These are phyloP conservation scores for Mangifera indica DNA, from an alignment of 345 rosid species.

Conservation along the genomic window DNA sequence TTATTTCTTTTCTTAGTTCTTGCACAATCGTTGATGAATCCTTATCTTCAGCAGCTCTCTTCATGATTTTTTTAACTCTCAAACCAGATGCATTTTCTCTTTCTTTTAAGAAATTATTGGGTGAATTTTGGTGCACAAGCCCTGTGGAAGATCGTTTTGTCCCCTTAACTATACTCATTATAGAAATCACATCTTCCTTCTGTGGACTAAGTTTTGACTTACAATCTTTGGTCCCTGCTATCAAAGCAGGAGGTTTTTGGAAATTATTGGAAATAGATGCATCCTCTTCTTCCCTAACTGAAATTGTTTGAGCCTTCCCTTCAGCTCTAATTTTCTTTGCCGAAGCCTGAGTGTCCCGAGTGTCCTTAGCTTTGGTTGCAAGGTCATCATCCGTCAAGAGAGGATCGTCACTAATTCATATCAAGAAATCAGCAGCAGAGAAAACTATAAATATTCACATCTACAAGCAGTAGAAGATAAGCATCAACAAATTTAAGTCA, in stretches of 20 bases:
- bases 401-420: constrained; percentile 30
- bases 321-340: constrained; percentile 46
- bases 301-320: constrained; percentile 36
- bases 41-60: constrained; percentile 57
- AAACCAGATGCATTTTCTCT: constrained; percentile 59
- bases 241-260: constrained; percentile 18
- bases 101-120: constrained; percentile 44
- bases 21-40: constrained; percentile 71
- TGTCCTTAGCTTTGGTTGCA: constrained; percentile 36
- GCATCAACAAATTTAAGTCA: not conserved
- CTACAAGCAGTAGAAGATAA: not conserved
- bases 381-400: constrained; percentile 36
- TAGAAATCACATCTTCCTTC: constrained; percentile 26
- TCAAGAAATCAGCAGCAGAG: constrained; percentile 17
- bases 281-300: constrained; percentile 30
- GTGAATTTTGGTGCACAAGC: constrained; percentile 25
- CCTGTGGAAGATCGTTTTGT: constrained; percentile 36
- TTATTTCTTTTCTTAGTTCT: constrained; percentile 81
- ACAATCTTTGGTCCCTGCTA: constrained; percentile 20
- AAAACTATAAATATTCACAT: constrained; percentile 10
- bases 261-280: constrained; percentile 38
- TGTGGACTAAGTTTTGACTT: constrained; percentile 22
- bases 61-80: constrained; percentile 94
- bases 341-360: constrained; percentile 34
- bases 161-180: constrained; percentile 77